Percentiles rank a stretch among this genome's conserved stretches.
Conservation (phyloP, 345 rosid genomes). For the Camelina laxa region DNA sequence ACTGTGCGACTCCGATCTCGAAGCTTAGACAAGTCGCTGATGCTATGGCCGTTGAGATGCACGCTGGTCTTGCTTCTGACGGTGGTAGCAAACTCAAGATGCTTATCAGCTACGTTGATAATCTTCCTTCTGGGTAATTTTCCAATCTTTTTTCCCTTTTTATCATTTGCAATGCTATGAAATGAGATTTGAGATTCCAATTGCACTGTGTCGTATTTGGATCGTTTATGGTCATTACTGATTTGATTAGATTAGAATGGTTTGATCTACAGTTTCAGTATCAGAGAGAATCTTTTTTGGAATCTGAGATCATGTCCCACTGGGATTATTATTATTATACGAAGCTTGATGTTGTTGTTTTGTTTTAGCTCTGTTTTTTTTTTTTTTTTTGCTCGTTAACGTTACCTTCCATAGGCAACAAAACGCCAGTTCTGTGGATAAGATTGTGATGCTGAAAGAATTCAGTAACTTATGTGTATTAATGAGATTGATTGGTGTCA, state of each 20-base stretch:
- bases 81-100: conserved; percentile 94
- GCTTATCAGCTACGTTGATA: conserved; percentile 92
- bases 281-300: not conserved
- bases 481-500: not conserved
- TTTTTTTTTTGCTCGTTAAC: not conserved
- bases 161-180: not conserved
- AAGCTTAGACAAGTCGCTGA: conserved; percentile 83
- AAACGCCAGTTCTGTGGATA: not conserved
- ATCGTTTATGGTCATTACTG: not conserved
- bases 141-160: not conserved
- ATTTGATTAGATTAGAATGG: not conserved
- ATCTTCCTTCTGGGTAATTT: conserved; percentile 84
- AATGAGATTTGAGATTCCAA: not conserved
- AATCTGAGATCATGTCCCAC: conserved; percentile 19
- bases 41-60: conserved; percentile 92
- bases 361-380: not conserved
- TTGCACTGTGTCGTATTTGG: not conserved
- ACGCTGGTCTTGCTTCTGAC: conserved; percentile 88
- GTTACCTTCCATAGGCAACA: not conserved
- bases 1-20: conserved; percentile 70
- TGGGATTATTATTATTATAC: not conserved
- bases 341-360: not conserved
- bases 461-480: not conserved
- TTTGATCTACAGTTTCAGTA: not conserved
- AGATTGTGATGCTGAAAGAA: not conserved